These are phyloP conservation scores for Phytopythium delawarense DNA, from an alignment of 352 stramenopile genomes.

Conservation along the genomic window DNA sequence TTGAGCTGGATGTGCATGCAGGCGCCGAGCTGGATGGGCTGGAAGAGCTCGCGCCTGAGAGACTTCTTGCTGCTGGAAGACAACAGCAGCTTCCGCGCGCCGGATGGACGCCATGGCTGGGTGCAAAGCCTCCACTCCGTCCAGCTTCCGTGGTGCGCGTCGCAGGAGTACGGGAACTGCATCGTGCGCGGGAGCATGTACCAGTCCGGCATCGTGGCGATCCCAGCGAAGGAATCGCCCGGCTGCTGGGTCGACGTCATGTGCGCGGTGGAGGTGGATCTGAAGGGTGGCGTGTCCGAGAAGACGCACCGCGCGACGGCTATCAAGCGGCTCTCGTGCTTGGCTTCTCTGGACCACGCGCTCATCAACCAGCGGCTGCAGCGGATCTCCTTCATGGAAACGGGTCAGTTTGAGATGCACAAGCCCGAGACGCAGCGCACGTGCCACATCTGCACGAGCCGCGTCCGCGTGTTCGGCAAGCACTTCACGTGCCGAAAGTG, in stretches of 20 bases:
- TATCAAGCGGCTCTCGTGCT: conserved; percentile 4
- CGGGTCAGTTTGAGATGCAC: conserved; percentile 10
- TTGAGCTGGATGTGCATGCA: conserved; percentile 34
- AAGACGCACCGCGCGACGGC: conserved; percentile 12
- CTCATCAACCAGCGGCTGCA: conserved; percentile 14
- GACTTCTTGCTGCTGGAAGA: conserved; percentile 41
- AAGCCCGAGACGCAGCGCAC: conserved; percentile 11
- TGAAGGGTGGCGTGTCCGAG: conserved; percentile 19
- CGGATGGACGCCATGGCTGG: conserved; percentile 28
- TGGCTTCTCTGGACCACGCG: conserved; percentile 8
- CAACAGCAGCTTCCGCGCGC: conserved; percentile 24
- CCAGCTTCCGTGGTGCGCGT: conserved; percentile 44
- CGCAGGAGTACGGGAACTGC: conserved; percentile 26
- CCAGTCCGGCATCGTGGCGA: conserved; percentile 29
- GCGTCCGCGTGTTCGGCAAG: conserved; percentile 12
- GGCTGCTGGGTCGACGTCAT: conserved; percentile 21
- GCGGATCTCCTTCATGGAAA: conserved; percentile 15
- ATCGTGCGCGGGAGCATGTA: conserved; percentile 33
- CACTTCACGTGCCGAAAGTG: conserved; percentile 18
- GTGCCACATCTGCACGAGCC: conserved; percentile 16
- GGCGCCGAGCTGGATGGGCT: conserved; percentile 13
- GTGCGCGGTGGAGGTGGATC: conserved; percentile 20
- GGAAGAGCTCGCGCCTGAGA: conserved; percentile 19
- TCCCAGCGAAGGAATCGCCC: conserved; percentile 20
- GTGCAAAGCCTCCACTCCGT: conserved; percentile 58